Conservation (phyloP, 495 filamentous ascomycete species). For the Xylaria sp. region DNA sequence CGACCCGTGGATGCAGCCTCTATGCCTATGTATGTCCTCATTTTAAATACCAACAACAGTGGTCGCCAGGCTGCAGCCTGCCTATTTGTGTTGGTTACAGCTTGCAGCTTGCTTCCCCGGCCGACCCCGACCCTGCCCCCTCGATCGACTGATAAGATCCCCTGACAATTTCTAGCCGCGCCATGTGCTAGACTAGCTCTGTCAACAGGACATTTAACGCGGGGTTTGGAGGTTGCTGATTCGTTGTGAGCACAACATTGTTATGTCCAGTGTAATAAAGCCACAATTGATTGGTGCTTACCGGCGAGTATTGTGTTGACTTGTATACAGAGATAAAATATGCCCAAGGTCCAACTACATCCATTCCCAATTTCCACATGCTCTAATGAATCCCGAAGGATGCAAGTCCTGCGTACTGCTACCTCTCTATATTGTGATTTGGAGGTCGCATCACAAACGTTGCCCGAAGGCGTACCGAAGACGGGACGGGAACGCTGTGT, state of each 20-base stretch:
- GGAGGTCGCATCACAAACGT: neutral
- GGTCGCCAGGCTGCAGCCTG: slow-evolving; percentile 13
- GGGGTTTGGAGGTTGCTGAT: neutral
- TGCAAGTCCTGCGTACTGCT: neutral
- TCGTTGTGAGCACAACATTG: neutral
- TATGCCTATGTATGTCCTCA: too few relatives aligned
- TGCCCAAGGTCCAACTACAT: neutral
- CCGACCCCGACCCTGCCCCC: too few relatives aligned
- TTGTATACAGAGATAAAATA: neutral
- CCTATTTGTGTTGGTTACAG: neutral
- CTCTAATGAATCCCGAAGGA: neutral
- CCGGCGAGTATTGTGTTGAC: neutral
- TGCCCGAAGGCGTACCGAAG: neutral
- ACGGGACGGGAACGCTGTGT: neutral
- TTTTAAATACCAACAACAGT: too few relatives aligned
- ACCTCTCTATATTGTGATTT: neutral
- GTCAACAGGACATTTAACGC: neutral
- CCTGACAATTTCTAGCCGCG: neutral
- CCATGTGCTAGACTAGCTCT: neutral
- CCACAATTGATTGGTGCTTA: neutral
- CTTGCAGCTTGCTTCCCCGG: neutral
- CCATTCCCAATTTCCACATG: neutral
- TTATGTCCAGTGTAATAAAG: neutral
- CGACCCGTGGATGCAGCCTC: slow-evolving; percentile 2
- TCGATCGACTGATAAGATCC: neutral